Evolutionary conservation across 495 filamentous ascomycete genomes (phyloP), one percentile per base, ranked within the genome.

Genomic region (Tuber umbilicatum): DNA sequence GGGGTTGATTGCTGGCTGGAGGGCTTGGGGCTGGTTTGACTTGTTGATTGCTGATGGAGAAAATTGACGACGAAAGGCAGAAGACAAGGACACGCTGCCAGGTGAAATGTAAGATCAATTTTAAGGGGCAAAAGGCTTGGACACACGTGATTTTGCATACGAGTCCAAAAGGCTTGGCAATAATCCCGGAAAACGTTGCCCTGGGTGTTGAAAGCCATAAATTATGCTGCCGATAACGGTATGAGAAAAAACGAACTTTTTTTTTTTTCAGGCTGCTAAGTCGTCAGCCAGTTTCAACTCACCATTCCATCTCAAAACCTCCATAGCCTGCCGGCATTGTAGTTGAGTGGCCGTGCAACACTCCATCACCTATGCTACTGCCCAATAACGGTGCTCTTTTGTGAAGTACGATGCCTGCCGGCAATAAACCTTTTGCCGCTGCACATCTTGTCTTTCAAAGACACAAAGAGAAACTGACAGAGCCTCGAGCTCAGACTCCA

Each of bases 1-100:
- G n/a, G 47, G 50, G 27, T 64, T 64, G 55, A 64, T 64, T 64
- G 55, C 55, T 64, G 55, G 55, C 55, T 64, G 55, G 55, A 35
- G 55, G 55, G 55, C 55, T 64, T 35, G 55, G 55, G 27, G 55
- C 31, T 64, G 55, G 55, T 64, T 64, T 64, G 55, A 64, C 55
- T 64, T 64, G 55, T 16, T 64, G 27, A 64, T 64, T 64, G 55
- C 55, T 17, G 55, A 35, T 64, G 55, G 55, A 17, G 55, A 64
- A 64, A 64, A 64, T 64, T 64, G 55, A 64, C 55, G 17, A 27
- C 55, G 17, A 27, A 31, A 31, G 55, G 6, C 55, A 31, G 55
- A 64, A 35, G 55, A 64, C 55, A 64, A 64, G 55, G 55, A 64
- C 55, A 64, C 55, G 55, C 55, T 64, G 55, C 55, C n/a, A 14